Base-by-base conservation (phyloP, 2,329 filamentous ascomycete species). In the Helotiales sp. region DNA sequence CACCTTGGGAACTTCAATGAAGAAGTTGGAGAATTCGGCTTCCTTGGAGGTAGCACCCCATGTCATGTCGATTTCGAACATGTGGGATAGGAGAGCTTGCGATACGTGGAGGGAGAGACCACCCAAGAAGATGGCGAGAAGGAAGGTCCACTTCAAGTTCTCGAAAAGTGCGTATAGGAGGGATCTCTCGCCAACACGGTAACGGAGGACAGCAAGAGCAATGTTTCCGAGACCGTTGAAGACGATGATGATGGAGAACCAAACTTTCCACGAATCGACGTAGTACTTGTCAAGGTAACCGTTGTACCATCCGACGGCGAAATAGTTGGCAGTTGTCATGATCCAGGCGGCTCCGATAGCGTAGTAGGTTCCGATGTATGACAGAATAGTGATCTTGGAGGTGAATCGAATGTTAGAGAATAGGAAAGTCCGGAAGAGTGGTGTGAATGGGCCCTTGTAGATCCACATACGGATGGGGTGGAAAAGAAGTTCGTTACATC, bases 11-110 rank as follows among this genome's bases (percentile, higher is more conserved):
- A 93, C 83, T 71, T 95, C 91, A 59, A 90, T 88, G 75, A 93
- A 93, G 75, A 96, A 96, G 73, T 91, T 89, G 25, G 88, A 87
- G 69, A 88, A 86, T 67, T 91, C 88, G 50, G 84, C 84, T 76
- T 96, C 91, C 75, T 96, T 96, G 38, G 86, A 83, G 0, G 91
- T 96, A 1, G 90, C 86, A 51, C 90, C 90, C 91, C 91, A 95
- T 2, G 83, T 84, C 87, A 95, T 93, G 74, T 95, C 82, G 70
- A 93, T 85, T 75, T 90, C 85, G 71, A 95, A 90, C 83, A 95
- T 90, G 77, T 96, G 91, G 4, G 86, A 81, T 46, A 95, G 75
- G 31, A 96, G 78, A 1, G 91, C 91, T 71, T 93, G 88, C 29
- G 85, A 90, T 49, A 96, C 83, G 75, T 96, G 90, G 33, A 96